phyloP scores from a whole-genome alignment of 179 eudicot genomes.

The Beta macrorhiza region DNA sequence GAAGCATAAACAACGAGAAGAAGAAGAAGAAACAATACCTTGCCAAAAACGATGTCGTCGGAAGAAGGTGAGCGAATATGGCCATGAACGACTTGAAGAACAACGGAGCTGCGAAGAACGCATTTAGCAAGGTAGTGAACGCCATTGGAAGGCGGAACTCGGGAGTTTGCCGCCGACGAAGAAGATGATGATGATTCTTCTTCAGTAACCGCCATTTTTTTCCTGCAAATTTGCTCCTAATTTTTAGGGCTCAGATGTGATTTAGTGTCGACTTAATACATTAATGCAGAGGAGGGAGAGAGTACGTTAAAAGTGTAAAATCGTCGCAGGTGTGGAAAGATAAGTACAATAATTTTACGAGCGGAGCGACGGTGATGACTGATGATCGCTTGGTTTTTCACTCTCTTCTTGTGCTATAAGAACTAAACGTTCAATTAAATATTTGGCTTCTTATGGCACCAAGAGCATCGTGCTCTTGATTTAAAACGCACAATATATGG shows the following conservation, averaged over 20 bases:
- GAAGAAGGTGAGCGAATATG: conserved; percentile 76
- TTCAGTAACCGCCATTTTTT: conserved; percentile 68
- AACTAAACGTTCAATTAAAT: too few species aligned
- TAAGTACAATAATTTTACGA: too few species aligned
- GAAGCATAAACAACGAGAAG: not conserved
- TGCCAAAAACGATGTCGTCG: conserved; percentile 76
- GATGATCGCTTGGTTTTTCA: too few species aligned
- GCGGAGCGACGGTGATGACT: too few species aligned
- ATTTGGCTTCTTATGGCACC: too few species aligned
- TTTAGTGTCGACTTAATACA: not conserved
- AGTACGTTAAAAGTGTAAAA: not conserved
- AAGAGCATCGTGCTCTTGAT: too few species aligned
- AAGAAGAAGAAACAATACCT: conserved; percentile 38
- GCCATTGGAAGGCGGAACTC: conserved; percentile 39
- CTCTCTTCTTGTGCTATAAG: too few species aligned
- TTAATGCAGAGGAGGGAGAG: not conserved
- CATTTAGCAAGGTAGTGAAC: conserved; percentile 77
- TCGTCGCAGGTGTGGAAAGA: too few species aligned
- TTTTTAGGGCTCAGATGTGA: conserved; percentile 17
- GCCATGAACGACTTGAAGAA: conserved; percentile 80
- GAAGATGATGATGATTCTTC: conserved; percentile 50
- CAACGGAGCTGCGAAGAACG: conserved; percentile 72
- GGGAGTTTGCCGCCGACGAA: conserved; percentile 42
- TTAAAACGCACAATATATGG: too few species aligned
- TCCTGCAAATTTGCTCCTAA: not conserved